These are phyloP conservation scores for Cladosporium sp. DNA, from an alignment of 2,329 filamentous ascomycete genomes.

Conservation along the genomic window DNA sequence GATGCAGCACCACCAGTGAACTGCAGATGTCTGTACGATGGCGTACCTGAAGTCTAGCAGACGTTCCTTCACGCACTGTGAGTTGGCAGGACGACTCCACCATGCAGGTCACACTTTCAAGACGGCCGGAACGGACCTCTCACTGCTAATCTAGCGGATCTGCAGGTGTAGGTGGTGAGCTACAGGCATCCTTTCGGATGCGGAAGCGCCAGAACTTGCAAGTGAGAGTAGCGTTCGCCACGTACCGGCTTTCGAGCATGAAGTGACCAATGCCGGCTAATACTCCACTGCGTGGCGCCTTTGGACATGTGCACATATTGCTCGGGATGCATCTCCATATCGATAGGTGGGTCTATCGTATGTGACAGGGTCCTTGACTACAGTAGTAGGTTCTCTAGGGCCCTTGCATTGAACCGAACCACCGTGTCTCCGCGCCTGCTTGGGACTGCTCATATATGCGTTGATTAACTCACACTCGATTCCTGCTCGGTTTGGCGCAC, in stretches of 20 bases:
- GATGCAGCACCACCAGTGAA: neutral
- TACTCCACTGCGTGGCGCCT: constrained; percentile 14
- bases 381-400: constrained; percentile 13
- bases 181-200: constrained; percentile 6
- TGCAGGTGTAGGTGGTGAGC: neutral
- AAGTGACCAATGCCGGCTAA: constrained; percentile 14
- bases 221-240: constrained; percentile 11
- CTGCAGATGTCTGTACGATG: neutral
- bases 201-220: constrained; percentile 17
- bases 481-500: constrained; percentile 8
- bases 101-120: constrained; percentile 10
- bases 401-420: constrained; percentile 21
- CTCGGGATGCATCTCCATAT: constrained; percentile 19
- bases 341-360: constrained; percentile 17
- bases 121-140: constrained; percentile 12
- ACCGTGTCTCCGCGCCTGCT: constrained; percentile 20
- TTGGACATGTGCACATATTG: constrained; percentile 20
- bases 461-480: constrained; percentile 12
- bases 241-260: neutral
- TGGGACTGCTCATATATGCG: constrained; percentile 20
- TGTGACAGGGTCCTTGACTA: constrained; percentile 21
- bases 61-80: constrained; percentile 6
- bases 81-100: constrained; percentile 1
- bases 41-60: neutral
- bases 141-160: constrained; percentile 10